A percentile compares a stretch with the other conserved stretches of the same genome.
phyloP scores from a whole-genome alignment of 305 asterid genomes.

The Caryopteris hybrid region DNA sequence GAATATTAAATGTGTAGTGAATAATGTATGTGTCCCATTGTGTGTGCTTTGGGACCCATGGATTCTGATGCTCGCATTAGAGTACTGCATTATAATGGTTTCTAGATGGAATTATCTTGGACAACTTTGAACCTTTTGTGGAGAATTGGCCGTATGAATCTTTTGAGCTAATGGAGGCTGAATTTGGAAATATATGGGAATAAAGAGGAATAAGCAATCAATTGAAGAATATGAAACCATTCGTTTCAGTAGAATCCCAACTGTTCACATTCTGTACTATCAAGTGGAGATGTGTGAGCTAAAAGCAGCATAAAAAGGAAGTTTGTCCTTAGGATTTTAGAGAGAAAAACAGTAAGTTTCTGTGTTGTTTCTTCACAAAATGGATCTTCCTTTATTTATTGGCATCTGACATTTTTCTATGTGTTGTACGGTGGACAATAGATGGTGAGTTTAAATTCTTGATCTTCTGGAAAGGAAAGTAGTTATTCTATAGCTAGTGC shows the following conservation, averaged over 20 bases:
- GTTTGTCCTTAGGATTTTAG: slow-evolving; percentile 4
- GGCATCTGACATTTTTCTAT: slow-evolving; percentile 29
- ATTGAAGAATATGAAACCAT: slow-evolving; percentile 30
- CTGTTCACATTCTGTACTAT: slow-evolving; percentile 24
- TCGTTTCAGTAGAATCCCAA: slow-evolving; percentile 19
- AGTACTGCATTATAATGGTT: slow-evolving; percentile 26
- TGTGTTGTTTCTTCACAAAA: slow-evolving; percentile 46
- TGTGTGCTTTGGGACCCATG: slow-evolving; percentile 34
- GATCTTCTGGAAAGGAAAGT: slow-evolving; percentile 18
- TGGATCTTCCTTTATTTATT: slow-evolving; percentile 40
- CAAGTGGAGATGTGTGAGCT: background rate
- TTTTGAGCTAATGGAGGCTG: slow-evolving; percentile 28
- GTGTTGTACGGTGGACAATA: slow-evolving; percentile 28
- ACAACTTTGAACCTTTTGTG: slow-evolving; percentile 29
- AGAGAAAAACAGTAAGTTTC: slow-evolving; percentile 18
- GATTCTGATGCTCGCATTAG: slow-evolving; percentile 39
- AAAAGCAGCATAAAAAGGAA: slow-evolving; percentile 12
- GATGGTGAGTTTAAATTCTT: slow-evolving; percentile 20
- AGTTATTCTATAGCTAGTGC: background rate
- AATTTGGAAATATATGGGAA: slow-evolving; percentile 18
- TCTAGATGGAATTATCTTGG: slow-evolving; percentile 27
- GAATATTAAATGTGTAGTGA: slow-evolving; percentile 28
- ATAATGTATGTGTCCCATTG: slow-evolving; percentile 21
- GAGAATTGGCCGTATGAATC: slow-evolving; percentile 23
- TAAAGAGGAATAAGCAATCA: slow-evolving; percentile 21